Base-by-base conservation (phyloP, 352 stramenopile species). In the Nothophytophthora sp. region DNA sequence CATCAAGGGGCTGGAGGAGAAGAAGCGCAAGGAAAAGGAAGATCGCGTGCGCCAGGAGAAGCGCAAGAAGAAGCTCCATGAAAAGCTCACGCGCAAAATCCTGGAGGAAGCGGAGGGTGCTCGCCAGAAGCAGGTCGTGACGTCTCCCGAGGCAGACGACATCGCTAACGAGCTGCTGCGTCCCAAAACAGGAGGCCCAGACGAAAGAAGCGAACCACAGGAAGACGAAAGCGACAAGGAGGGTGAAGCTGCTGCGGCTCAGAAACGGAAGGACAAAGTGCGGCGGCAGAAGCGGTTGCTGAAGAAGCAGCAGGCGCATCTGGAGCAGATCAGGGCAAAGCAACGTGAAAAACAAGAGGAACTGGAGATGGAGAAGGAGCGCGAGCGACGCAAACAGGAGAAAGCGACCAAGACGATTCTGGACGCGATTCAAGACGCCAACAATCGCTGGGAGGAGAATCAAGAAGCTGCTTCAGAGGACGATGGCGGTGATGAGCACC, bases 1-100 rank as follows among this genome's bases (percentile, higher is more conserved):
- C 30, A 88, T 90, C 41, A 81, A 80, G 19, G 76, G 78, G 12
- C 51, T 92, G 5, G 81, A 89, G 60, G 76, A 88, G 25, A 85
- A 88, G 42, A 90, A 88, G 59, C 53, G 67, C 2, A 73, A 76
- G n/a, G 70, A 88, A 49, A 82, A 79, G 18, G 73, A 88, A 32
- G 64, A 78, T 1, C 64, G 74, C 25, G 65, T 42, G 12, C 61
- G 63, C 33, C 49, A 80, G 13, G 68, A 86, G 35, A 52, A 61
- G 36, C 64, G 80, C 11, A 73, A 83, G 44, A 68, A 81, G 24
- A 84, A 86, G 20, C 60, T 77, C 18, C 81, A 86, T 19, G 64
- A 79, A 23, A 90, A 91, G 42, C 64, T 72, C 37, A 80, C 59
- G 5, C 52, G 61, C 13, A 85, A 81, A 48, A 74, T 89, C 10